These are phyloP conservation scores for Gentiana dahurica DNA, from an alignment of 257 asterid species.

Conservation along the genomic window DNA sequence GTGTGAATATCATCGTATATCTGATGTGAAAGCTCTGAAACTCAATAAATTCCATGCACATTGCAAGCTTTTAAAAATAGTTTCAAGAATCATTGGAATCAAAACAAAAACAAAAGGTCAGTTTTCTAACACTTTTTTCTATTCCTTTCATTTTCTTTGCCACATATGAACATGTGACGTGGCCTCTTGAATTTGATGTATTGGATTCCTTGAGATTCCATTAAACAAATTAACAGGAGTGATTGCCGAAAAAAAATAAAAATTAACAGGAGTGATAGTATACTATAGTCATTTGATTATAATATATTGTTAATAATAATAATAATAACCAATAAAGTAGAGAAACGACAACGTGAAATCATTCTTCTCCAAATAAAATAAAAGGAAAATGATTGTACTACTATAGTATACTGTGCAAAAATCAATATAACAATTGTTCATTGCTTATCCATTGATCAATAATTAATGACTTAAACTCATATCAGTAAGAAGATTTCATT, in stretches of 20 bases:
- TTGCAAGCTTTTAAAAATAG: not conserved
- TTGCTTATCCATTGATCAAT: no score
- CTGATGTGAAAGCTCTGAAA: constrained; percentile 6
- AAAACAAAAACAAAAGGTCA: not conserved
- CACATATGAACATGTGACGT: constrained; percentile 23
- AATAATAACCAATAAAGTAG: no score
- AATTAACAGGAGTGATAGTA: constrained; percentile 1
- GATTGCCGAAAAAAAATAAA: not conserved
- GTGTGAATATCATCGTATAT: not conserved
- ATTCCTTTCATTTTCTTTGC: constrained; percentile 4
- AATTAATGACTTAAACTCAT: no score
- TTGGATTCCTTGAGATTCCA: not conserved
- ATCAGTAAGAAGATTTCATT: no score
- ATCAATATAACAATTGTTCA: no score
- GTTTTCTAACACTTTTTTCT: constrained; percentile 5
- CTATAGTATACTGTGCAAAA: no score
- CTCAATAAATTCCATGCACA: constrained; percentile 3
- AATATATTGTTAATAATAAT: not conserved
- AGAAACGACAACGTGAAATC: not conserved
- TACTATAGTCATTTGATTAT: not conserved
- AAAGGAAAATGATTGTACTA: not conserved
- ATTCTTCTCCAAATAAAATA: not conserved
- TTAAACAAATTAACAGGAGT: not conserved
- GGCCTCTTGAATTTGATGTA: constrained; percentile 8
- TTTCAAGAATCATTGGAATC: not conserved